phyloP scores from a whole-genome alignment of 371 early-diverging fungal genomes.

The Rhizopus delemar region DNA sequence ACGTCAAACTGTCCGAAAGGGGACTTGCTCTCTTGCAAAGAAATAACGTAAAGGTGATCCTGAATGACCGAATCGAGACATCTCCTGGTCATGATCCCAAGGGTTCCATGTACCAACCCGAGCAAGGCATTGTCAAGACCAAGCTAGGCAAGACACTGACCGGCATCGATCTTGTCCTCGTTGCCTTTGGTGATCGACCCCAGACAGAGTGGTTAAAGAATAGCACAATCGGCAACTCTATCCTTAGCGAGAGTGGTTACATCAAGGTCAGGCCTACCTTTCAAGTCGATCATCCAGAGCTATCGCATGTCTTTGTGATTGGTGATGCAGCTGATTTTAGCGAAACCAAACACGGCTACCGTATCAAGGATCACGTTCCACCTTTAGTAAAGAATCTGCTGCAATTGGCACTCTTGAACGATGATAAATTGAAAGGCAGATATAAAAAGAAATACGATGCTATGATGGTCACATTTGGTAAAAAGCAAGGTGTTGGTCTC shows the following conservation, averaged over 20 bases:
- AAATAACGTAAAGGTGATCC: slow-evolving; percentile 45
- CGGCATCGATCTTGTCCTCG: slow-evolving; percentile 52
- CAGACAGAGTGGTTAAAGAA: slow-evolving; percentile 27
- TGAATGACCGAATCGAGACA: slow-evolving; percentile 44
- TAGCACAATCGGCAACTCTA: slow-evolving; percentile 13
- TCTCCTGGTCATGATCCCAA: slow-evolving; percentile 12
- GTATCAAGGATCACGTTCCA: slow-evolving; percentile 41
- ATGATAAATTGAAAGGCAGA: slow-evolving; percentile 11
- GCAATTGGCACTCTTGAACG: slow-evolving; percentile 4
- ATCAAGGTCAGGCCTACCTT: slow-evolving; percentile 54
- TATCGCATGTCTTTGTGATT: slow-evolving; percentile 54
- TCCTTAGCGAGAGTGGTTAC: slow-evolving; percentile 20
- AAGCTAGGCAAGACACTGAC: slow-evolving; percentile 33
- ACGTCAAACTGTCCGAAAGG: slow-evolving; percentile 30
- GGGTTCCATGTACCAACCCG: slow-evolving; percentile 11
- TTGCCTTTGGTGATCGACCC: slow-evolving; percentile 50
- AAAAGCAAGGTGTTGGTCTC: slow-evolving; percentile 16
- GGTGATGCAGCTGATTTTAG: slow-evolving; percentile 61
- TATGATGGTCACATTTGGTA: slow-evolving; percentile 44
- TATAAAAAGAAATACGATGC: slow-evolving; percentile 27
- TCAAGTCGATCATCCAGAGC: slow-evolving; percentile 48
- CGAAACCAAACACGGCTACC: slow-evolving; percentile 53
- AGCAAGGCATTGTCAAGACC: slow-evolving; percentile 21
- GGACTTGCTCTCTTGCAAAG: slow-evolving; percentile 30
- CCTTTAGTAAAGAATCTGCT: slow-evolving; percentile 40